Evolutionary conservation across 2,329 filamentous ascomycete species (phyloP).

Genomic region (Hymenoscyphus scutula): DNA sequence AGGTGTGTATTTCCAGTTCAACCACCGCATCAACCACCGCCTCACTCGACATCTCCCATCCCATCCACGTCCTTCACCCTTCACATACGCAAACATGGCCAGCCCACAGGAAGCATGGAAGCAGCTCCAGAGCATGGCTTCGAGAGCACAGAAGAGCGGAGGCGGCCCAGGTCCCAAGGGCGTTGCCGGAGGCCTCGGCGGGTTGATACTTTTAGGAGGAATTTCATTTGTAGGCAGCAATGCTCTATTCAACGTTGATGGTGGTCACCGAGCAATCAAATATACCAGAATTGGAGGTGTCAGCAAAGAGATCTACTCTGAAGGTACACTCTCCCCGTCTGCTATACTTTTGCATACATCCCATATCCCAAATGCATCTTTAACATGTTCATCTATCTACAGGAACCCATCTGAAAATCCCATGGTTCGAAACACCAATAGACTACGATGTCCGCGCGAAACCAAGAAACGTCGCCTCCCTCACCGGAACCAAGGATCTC

Average conservation of each 20-base stretch:
- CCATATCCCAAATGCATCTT: neutral
- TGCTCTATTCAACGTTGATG: slow-evolving; percentile 80
- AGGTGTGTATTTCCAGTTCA: neutral
- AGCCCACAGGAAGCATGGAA: slow-evolving; percentile 64
- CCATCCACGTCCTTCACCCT: slow-evolving; percentile 9
- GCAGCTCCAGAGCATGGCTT: slow-evolving; percentile 57
- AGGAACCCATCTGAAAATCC: slow-evolving; percentile 91
- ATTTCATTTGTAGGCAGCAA: slow-evolving; percentile 52
- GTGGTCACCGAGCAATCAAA: slow-evolving; percentile 98
- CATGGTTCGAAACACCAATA: slow-evolving; percentile 96
- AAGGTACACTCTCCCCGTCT: slow-evolving; percentile 59
- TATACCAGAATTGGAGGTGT: slow-evolving; percentile 92
- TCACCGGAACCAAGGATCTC: slow-evolving; percentile 97
- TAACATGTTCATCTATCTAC: slow-evolving; percentile 17
- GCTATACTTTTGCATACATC: neutral
- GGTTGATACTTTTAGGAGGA: slow-evolving; percentile 52
- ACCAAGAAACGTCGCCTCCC: slow-evolving; percentile 91
- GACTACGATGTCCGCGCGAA: slow-evolving; percentile 98
- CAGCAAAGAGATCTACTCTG: slow-evolving; percentile 90
- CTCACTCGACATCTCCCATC: neutral
- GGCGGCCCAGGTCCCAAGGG: slow-evolving; percentile 45
- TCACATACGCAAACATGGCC: slow-evolving; percentile 30
- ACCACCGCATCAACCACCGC: neutral
- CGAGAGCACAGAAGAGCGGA: slow-evolving; percentile 52
- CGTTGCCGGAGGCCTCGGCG: slow-evolving; percentile 52